Conservation (phyloP, 2,329 filamentous ascomycete genomes). For the Volutella citrinella region DNA sequence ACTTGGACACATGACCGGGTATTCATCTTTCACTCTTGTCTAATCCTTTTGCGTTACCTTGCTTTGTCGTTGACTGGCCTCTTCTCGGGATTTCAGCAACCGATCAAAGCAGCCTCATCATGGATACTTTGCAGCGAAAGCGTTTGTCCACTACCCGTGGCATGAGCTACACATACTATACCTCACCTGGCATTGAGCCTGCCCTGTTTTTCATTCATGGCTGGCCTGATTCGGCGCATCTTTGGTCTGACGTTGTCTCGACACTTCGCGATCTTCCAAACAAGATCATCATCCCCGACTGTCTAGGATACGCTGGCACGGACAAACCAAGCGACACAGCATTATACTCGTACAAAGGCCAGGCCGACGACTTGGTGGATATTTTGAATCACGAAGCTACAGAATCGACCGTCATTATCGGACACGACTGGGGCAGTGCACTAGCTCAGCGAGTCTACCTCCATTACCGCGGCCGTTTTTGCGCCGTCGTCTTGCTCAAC, state of each 20-base stretch:
- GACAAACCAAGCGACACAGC: conserved; percentile 6
- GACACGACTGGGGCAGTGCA: conserved; percentile 12
- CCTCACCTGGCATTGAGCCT: neutral
- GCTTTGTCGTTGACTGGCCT: no score
- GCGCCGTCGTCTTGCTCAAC: conserved; percentile 7
- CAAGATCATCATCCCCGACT: conserved; percentile 10
- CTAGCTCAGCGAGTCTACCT: conserved; percentile 7
- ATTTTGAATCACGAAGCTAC: conserved; percentile 2
- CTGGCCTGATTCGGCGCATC: conserved; percentile 11
- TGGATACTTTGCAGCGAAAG: conserved; percentile 2
- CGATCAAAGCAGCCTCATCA: no score
- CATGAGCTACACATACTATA: conserved; percentile 8
- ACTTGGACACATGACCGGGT: no score
- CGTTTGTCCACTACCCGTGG: neutral
- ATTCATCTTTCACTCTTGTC: no score
- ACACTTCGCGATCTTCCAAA: conserved; percentile 4
- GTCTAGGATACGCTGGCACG: conserved; percentile 9
- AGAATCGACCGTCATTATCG: conserved; percentile 4
- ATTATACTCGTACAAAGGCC: conserved; percentile 8
- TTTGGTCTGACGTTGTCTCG: conserved; percentile 7
- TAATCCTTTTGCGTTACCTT: no score
- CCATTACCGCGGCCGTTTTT: conserved; percentile 3
- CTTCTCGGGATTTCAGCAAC: no score
- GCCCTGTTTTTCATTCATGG: conserved; percentile 12
- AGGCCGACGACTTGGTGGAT: conserved; percentile 10